phyloP scores from a whole-genome alignment of 1,139 yeast species.

The Kodamaea arcana region DNA sequence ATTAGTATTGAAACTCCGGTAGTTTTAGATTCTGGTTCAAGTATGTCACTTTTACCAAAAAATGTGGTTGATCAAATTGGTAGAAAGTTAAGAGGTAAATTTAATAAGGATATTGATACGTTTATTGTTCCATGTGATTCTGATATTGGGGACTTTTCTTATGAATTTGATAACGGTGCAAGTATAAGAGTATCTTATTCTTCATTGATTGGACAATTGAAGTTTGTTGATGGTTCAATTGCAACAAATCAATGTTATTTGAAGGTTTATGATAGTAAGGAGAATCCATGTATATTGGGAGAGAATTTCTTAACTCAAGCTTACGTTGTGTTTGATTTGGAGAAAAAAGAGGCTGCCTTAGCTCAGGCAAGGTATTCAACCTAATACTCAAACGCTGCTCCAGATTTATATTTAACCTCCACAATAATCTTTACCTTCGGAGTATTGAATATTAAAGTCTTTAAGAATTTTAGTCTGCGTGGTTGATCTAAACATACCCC shows the following conservation, averaged over 20 bases:
- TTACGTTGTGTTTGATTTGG: conserved; percentile 27
- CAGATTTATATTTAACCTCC: too few relatives aligned
- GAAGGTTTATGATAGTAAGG: background rate
- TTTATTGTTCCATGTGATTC: background rate
- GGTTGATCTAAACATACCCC: too few relatives aligned
- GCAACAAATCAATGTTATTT: conserved; percentile 1
- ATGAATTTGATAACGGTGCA: conserved; percentile 4
- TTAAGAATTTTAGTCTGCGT: too few relatives aligned
- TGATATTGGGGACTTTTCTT: conserved; percentile 1
- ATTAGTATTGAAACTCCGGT: conserved; percentile 8
- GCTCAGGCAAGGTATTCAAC: conserved; percentile 22
- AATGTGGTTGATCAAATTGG: conserved; percentile 7
- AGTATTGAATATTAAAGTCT: too few relatives aligned
- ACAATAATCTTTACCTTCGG: too few relatives aligned
- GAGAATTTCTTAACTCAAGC: conserved; percentile 29
- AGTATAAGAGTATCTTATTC: conserved; percentile 9
- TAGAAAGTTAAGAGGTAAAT: conserved; percentile 3
- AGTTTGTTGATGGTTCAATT: background rate
- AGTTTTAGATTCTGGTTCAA: conserved; percentile 18
- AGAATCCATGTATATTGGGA: conserved; percentile 17
- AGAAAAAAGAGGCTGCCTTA: conserved; percentile 21
- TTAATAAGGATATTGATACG: conserved; percentile 1
- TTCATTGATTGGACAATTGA: conserved; percentile 6
- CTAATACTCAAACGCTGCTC: too few relatives aligned
- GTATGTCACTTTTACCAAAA: conserved; percentile 13